A percentile compares a stretch with the other conserved stretches of the same genome.
These are phyloP conservation scores for Gaertneriomyces semiglobifer DNA, from an alignment of 192 early-diverging fungal species.

Conservation along the genomic window DNA sequence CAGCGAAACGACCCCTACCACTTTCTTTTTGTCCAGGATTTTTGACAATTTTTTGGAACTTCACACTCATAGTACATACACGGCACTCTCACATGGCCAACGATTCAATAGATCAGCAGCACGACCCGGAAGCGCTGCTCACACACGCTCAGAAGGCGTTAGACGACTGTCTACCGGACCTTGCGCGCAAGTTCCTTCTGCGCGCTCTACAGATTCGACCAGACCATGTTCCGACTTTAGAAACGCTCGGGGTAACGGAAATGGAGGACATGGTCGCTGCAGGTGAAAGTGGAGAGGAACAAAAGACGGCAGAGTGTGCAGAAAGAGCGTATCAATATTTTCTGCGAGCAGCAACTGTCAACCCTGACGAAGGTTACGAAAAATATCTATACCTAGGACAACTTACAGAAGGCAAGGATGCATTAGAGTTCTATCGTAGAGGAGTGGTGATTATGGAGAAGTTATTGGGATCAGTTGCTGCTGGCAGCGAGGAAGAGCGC, in stretches of 20 bases:
- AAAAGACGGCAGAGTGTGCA: constrained; percentile 8
- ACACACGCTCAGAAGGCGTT: constrained; percentile 39
- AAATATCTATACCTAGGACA: constrained; percentile 84
- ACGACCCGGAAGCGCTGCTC: constrained; percentile 17
- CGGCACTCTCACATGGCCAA: not conserved
- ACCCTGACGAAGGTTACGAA: constrained; percentile 62
- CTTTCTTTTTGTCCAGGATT: not conserved
- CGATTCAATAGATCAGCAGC: constrained; percentile 2
- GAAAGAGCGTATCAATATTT: constrained; percentile 47
- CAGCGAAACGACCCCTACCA: not conserved
- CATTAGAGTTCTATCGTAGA: constrained; percentile 38
- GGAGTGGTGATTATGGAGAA: constrained; percentile 42
- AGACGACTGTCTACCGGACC: constrained; percentile 72
- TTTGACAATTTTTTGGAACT: not conserved
- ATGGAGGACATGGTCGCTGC: constrained; percentile 70
- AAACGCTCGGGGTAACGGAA: constrained; percentile 69
- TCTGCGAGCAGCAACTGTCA: constrained; percentile 64
- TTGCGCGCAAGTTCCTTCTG: constrained; percentile 67
- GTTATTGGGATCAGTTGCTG: constrained; percentile 29
- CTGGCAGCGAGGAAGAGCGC: constrained; percentile 25
- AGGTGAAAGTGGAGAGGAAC: constrained; percentile 47
- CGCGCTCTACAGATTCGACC: constrained; percentile 64
- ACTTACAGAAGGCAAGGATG: constrained; percentile 39
- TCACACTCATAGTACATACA: not conserved
- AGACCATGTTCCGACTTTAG: constrained; percentile 56